Evolutionary conservation across 371 early-diverging fungal species (phyloP).

Genomic region (Mucor mucedo): DNA sequence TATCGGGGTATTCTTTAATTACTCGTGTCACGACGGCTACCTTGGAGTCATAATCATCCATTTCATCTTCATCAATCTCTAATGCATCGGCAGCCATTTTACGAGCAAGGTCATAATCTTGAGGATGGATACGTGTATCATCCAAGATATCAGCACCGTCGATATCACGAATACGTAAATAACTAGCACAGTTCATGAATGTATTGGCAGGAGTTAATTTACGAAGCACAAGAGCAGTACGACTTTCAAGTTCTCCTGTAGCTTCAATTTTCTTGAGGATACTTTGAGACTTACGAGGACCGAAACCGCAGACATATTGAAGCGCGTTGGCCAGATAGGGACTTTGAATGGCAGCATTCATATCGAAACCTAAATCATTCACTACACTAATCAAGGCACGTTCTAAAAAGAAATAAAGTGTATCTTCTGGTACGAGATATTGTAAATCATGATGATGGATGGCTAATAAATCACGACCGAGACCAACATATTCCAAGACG

Average conservation of each 20-base stretch:
- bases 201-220: conserved; percentile 73
- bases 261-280: conserved; percentile 64
- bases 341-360: conserved; percentile 77
- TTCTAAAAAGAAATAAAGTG: conserved; percentile 70
- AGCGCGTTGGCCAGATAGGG: conserved; percentile 76
- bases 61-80: conserved; percentile 88
- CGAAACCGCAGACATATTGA: conserved; percentile 93
- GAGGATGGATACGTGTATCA: conserved; percentile 94
- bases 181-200: conserved; percentile 94
- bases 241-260: conserved; percentile 57
- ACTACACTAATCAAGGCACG: conserved; percentile 90
- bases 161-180: conserved; percentile 77
- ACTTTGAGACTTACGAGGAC: conserved; percentile 90
- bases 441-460: conserved; percentile 82
- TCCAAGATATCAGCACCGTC: conserved; percentile 82
- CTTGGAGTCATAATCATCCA: conserved; percentile 70
- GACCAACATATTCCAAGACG: conserved; percentile 80
- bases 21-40: conserved; percentile 73
- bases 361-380: conserved; percentile 86
- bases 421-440: conserved; percentile 72
- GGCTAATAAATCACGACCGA: conserved; percentile 75
- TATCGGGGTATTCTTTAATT: conserved; percentile 78
- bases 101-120: conserved; percentile 93
- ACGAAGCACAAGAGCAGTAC: conserved; percentile 76
- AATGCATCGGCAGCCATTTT: conserved; percentile 98